phyloP scores from a whole-genome alignment of 108 stramenopile genomes.

The Cyclotella cryptica region DNA sequence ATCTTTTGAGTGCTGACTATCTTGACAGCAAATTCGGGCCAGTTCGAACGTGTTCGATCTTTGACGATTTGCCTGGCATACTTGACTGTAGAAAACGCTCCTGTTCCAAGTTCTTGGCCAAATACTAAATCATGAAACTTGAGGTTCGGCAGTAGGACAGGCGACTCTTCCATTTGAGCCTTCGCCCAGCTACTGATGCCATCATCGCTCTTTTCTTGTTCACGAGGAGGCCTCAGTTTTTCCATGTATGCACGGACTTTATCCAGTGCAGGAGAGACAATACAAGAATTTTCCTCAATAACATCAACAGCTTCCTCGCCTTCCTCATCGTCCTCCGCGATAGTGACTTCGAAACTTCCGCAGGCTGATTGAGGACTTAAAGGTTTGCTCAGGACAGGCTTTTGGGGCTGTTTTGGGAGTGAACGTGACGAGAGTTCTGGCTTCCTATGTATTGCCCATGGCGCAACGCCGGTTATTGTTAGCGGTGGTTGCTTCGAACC shows the following conservation, averaged over 20 bases:
- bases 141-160: conserved; percentile 85
- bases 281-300: background rate
- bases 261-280: conserved; percentile 7
- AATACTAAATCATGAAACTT: conserved; percentile 98
- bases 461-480: conserved; percentile 70
- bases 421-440: background rate
- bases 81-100: conserved; percentile 89
- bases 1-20: conserved; percentile 82
- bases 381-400: conserved; percentile 18
- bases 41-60: conserved; percentile 78
- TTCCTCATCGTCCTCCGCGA: conserved; percentile 23
- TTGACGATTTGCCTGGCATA: conserved; percentile 91
- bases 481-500: conserved; percentile 58
- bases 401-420: background rate
- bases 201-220: conserved; percentile 41
- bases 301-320: background rate
- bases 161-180: conserved; percentile 80
- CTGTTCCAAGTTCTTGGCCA: conserved; percentile 91
- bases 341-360: conserved; percentile 5
- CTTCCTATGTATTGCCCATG: conserved; percentile 62
- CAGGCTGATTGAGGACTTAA: conserved; percentile 3
- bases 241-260: conserved; percentile 62
- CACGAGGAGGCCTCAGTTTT: conserved; percentile 62
- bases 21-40: conserved; percentile 98
- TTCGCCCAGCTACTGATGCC: conserved; percentile 79